phyloP scores from a whole-genome alignment of 257 asterid species.

The Linaria vulgaris region DNA sequence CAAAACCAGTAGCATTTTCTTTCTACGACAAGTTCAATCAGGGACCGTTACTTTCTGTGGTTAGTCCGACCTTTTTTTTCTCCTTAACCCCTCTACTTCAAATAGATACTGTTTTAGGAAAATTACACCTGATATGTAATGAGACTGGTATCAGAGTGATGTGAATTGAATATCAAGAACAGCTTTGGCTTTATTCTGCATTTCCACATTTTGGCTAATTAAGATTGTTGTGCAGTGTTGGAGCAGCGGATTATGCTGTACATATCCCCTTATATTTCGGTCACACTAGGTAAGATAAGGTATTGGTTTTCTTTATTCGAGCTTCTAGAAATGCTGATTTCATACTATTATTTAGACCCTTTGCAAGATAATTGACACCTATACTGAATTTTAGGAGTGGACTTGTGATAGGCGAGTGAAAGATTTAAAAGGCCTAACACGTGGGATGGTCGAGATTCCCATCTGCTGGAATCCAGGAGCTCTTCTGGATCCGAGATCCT shows the following conservation, averaged over 20 bases:
- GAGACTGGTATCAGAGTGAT: too few species aligned
- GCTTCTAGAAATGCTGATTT: too few species aligned
- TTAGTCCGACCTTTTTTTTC: slow-evolving; percentile 36
- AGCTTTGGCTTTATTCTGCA: background rate
- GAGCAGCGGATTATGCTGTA: slow-evolving; percentile 97
- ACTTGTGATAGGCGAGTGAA: too few species aligned
- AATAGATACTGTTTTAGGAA: background rate
- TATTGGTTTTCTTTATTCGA: slow-evolving; percentile 21
- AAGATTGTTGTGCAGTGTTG: slow-evolving; percentile 81
- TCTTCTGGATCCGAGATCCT: too few species aligned
- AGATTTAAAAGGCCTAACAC: too few species aligned
- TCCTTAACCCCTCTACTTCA: background rate
- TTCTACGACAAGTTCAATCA: slow-evolving; percentile 85
- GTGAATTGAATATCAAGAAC: background rate
- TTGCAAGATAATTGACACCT: too few species aligned
- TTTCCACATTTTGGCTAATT: too few species aligned
- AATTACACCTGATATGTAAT: too few species aligned
- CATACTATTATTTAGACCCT: too few species aligned
- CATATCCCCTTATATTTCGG: slow-evolving; percentile 88
- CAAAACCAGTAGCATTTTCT: slow-evolving; percentile 81
- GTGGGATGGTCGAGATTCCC: too few species aligned
- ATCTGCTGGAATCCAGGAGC: too few species aligned
- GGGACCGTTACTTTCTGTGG: slow-evolving; percentile 98
- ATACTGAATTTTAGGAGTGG: too few species aligned
- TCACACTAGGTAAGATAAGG: slow-evolving; percentile 47